Evolutionary conservation across 2,329 filamentous ascomycete genomes (phyloP), one percentile per base, ranked within the genome.

Genomic region (Scopulariopsis brevicaulis): DNA sequence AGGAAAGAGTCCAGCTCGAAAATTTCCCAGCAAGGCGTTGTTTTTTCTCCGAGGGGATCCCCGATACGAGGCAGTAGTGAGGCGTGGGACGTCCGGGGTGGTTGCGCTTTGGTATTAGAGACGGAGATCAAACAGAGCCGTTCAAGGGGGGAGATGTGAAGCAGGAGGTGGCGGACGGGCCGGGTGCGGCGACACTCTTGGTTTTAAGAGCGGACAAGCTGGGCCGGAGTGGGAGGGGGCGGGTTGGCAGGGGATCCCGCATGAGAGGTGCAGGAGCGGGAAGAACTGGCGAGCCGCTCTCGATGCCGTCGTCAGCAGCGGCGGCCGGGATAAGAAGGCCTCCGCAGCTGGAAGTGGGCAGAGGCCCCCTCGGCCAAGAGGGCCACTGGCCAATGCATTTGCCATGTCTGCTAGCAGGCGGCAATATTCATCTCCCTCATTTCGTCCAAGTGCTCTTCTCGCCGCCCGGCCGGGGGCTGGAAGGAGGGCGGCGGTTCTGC

Each of bases 151-250:
- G 50, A 37, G 24, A 52, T 56, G 48, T 52, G 55, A 52, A 56
- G 55, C 55, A 58, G 50, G 56, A 58, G 56, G 56, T 43, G 50
- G 48, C 43, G 28, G 50, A 58, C 56, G 48, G 51, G 32, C 35
- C 32, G 20, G 56, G 40, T 35, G 56, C 51, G 56, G 56, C 56
- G 56, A 58, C 56, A 54, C 51, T 58, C 48, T 24, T 24, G 50
- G 56, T 58, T 58, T 57, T 58, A 58, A 58, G 56, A 53, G 37
- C 50, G 43, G 56, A 58, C 34, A 24, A 20, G 35, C 11, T 18
- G 20, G 34, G 51, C 50, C 34, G 32, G 50, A 34, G 55, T 25
- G 54, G 43, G 54, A 50, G 54, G 12, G 46, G 22, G 46, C n/a
- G 54, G 20, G 40, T 32, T 43, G 55, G 48, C 18, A 34, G 46